These are phyloP conservation scores for Blastocystis sp. DNA, from an alignment of 352 stramenopile genomes.

Conservation along the genomic window DNA sequence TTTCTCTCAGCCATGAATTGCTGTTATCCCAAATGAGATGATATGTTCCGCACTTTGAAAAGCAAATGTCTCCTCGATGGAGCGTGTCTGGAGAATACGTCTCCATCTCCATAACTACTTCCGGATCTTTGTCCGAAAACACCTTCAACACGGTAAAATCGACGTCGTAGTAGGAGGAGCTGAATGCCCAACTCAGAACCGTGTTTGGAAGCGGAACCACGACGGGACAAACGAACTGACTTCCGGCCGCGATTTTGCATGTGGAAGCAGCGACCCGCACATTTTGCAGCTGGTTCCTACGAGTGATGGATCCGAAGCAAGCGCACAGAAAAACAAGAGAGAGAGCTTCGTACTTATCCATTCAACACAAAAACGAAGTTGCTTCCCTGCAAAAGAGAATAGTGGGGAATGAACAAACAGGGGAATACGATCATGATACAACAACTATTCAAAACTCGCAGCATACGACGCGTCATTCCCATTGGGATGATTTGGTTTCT, in stretches of 20 bases:
- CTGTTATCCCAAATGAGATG: conserved; percentile 17
- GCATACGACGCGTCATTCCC: conserved; percentile 32
- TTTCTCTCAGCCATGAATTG: conserved; percentile 9
- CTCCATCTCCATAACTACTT: not conserved
- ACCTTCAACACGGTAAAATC: not conserved
- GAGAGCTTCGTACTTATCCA: conserved; percentile 26
- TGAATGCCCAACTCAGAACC: not conserved
- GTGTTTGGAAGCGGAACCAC: not conserved
- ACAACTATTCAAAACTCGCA: conserved; percentile 4
- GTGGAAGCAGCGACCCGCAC: not conserved
- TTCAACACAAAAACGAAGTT: not conserved
- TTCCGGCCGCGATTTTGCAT: conserved; percentile 3
- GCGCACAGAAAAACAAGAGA: not conserved
- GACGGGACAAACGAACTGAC: not conserved
- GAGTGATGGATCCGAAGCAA: not conserved
- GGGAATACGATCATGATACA: not conserved
- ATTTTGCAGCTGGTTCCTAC: not conserved
- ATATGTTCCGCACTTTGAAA: not conserved
- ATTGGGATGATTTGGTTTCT: not conserved
- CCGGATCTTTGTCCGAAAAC: not conserved
- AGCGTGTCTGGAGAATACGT: not conserved
- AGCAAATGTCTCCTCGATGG: not conserved
- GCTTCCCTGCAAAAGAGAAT: not conserved
- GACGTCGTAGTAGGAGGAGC: conserved; percentile 5
- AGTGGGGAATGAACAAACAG: not conserved